Evolutionary conservation across 2,329 filamentous ascomycete genomes (phyloP).

Genomic region (Macrophomina phaseolina): DNA sequence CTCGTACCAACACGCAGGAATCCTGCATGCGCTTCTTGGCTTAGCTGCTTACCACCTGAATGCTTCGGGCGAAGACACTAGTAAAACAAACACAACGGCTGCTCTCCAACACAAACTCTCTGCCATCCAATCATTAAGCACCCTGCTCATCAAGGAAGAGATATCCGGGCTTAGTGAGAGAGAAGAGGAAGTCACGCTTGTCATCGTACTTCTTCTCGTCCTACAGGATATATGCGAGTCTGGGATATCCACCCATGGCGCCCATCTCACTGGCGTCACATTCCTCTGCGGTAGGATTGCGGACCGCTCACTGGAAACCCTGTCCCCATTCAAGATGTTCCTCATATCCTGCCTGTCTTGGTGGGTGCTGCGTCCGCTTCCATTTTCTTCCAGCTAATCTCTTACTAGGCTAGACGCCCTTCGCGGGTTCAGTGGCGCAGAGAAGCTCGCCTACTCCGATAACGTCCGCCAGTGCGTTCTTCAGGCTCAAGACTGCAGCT

Average conservation of each 20-base stretch:
- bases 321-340: slow-evolving; percentile 26
- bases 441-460: slow-evolving; percentile 30
- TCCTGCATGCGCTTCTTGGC: slow-evolving; percentile 29
- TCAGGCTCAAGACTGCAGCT: slow-evolving; percentile 15
- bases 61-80: slow-evolving; percentile 16
- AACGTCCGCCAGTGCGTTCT: slow-evolving; percentile 12
- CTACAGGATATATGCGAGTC: slow-evolving; percentile 32
- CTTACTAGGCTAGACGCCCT: slow-evolving; percentile 27
- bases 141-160: slow-evolving; percentile 31
- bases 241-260: slow-evolving; percentile 31
- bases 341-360: slow-evolving; percentile 30
- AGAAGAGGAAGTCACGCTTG: slow-evolving; percentile 31
- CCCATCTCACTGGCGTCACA: slow-evolving; percentile 31
- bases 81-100: slow-evolving; percentile 22
- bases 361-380: neutral
- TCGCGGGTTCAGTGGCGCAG: slow-evolving; percentile 32
- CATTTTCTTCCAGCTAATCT: neutral
- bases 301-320: neutral
- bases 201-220: slow-evolving; percentile 30
- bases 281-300: slow-evolving; percentile 30
- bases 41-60: slow-evolving; percentile 30
- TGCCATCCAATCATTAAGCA: slow-evolving; percentile 30
- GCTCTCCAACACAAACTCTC: slow-evolving; percentile 29
- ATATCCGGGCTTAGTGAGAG: slow-evolving; percentile 25
- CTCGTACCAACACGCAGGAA: slow-evolving; percentile 27